A percentile compares a stretch with the other conserved stretches of the same genome.
These are phyloP conservation scores for Aspergillus ellipticus DNA, from an alignment of 495 filamentous ascomycete species.

Conservation along the genomic window DNA sequence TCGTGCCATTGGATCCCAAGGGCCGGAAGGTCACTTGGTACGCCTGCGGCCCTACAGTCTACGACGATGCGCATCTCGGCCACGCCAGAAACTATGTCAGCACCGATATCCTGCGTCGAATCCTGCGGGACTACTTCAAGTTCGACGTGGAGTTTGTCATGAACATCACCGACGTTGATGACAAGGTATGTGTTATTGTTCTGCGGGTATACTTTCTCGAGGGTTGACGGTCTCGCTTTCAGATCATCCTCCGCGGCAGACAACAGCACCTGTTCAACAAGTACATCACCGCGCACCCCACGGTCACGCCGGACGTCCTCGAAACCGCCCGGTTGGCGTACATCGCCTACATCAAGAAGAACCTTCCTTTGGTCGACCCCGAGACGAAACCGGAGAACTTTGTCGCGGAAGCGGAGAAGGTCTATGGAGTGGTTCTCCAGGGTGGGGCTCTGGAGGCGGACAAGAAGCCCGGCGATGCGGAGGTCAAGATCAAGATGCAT, in stretches of 20 bases:
- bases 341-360: slow-evolving; percentile 67
- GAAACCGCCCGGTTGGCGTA: slow-evolving; percentile 65
- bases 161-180: slow-evolving; percentile 94
- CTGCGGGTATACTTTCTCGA: background rate
- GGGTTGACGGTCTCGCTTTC: slow-evolving; percentile 4
- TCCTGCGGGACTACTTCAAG: slow-evolving; percentile 80
- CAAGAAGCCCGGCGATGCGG: slow-evolving; percentile 65
- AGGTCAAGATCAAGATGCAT: slow-evolving; percentile 92
- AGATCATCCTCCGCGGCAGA: slow-evolving; percentile 82
- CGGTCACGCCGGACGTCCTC: slow-evolving; percentile 47
- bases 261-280: slow-evolving; percentile 68
- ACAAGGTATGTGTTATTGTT: slow-evolving; percentile 58
- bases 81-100: slow-evolving; percentile 93
- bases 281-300: slow-evolving; percentile 44
- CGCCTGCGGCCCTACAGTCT: slow-evolving; percentile 88
- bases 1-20: slow-evolving; percentile 65
- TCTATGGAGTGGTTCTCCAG: slow-evolving; percentile 57
- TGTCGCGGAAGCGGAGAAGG: slow-evolving; percentile 49
- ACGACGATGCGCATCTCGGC: slow-evolving; percentile 85
- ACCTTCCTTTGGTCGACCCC: slow-evolving; percentile 60
- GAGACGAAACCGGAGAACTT: slow-evolving; percentile 45
- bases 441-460: slow-evolving; percentile 55
- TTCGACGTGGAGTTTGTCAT: slow-evolving; percentile 88
- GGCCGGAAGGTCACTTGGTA: slow-evolving; percentile 80
- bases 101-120: slow-evolving; percentile 86